Evolutionary conservation across 495 filamentous ascomycete species (phyloP).

Genomic region (Penicillium daleae): DNA sequence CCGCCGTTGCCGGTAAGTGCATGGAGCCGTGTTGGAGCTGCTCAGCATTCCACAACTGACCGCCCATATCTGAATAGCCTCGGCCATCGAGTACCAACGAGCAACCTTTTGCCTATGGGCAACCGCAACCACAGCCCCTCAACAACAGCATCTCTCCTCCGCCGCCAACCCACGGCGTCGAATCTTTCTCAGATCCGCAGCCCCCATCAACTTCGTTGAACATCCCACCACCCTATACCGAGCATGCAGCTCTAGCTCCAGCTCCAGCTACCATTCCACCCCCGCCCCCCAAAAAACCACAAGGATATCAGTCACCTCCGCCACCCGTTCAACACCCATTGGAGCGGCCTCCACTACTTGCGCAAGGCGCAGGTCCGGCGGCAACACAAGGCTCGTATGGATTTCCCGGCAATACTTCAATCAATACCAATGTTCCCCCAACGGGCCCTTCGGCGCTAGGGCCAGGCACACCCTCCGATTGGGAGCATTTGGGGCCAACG

Average conservation of each 20-base stretch:
- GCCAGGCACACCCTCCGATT: slow-evolving; percentile 59
- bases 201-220: slow-evolving; percentile 27
- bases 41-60: slow-evolving; percentile 2
- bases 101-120: slow-evolving; percentile 27
- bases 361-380: slow-evolving; percentile 25
- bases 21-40: not conserved
- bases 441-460: slow-evolving; percentile 52
- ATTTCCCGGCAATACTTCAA: slow-evolving; percentile 14
- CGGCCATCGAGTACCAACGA: slow-evolving; percentile 44
- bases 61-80: slow-evolving; percentile 33
- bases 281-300: slow-evolving; percentile 48
- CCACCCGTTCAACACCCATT: slow-evolving; percentile 21
- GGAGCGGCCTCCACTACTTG: slow-evolving; percentile 24
- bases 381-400: slow-evolving; percentile 27
- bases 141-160: slow-evolving; percentile 20
- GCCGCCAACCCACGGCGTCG: slow-evolving; percentile 20
- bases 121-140: slow-evolving; percentile 22
- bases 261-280: slow-evolving; percentile 38
- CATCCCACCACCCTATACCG: slow-evolving; percentile 28
- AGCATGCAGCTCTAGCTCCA: slow-evolving; percentile 23
- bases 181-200: slow-evolving; percentile 23
- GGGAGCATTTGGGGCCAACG: slow-evolving; percentile 57
- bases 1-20: slow-evolving; percentile 53
- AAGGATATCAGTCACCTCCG: slow-evolving; percentile 32
- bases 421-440: slow-evolving; percentile 21